Evolutionary conservation across 1,284 basidiomycete species (phyloP).

Genomic region (Neonothopanus nambi): DNA sequence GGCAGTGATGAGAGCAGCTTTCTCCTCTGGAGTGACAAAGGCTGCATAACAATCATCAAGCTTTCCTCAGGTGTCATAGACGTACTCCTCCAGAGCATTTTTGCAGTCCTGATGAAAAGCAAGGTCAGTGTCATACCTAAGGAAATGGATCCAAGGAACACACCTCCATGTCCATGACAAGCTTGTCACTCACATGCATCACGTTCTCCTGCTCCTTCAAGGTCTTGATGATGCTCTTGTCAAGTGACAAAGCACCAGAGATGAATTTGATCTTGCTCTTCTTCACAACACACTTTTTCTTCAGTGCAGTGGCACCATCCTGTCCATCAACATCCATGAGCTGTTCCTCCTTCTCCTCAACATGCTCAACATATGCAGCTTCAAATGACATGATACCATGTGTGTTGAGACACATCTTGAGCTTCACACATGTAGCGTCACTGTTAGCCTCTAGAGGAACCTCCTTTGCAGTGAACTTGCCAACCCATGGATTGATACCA

Average conservation of each 20-base stretch:
- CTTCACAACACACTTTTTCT: conserved; percentile 81
- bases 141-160: conserved; percentile 23
- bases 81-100: conserved; percentile 96
- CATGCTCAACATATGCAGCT: conserved; percentile 79
- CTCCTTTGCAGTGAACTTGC: conserved; percentile 77
- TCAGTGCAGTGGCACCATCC: conserved; percentile 43
- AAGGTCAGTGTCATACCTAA: background rate
- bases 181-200: conserved; percentile 90
- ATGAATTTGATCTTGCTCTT: conserved; percentile 82
- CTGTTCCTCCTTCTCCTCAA: conserved; percentile 77
- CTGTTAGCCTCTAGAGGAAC: conserved; percentile 70
- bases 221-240: conserved; percentile 61
- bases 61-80: conserved; percentile 91
- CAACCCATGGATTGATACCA: conserved; percentile 81
- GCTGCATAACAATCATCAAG: conserved; percentile 83
- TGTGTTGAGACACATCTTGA: conserved; percentile 84
- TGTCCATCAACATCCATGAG: conserved; percentile 17
- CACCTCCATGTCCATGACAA: conserved; percentile 93
- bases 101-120: conserved; percentile 73
- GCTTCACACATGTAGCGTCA: conserved; percentile 80
- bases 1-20: conserved; percentile 68
- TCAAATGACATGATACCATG: conserved; percentile 89
- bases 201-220: conserved; percentile 79
- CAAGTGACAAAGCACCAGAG: conserved; percentile 62
- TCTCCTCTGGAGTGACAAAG: conserved; percentile 76